Evolutionary conservation across 192 early-diverging fungal species (phyloP).

Genomic region (Backusella luteola): DNA sequence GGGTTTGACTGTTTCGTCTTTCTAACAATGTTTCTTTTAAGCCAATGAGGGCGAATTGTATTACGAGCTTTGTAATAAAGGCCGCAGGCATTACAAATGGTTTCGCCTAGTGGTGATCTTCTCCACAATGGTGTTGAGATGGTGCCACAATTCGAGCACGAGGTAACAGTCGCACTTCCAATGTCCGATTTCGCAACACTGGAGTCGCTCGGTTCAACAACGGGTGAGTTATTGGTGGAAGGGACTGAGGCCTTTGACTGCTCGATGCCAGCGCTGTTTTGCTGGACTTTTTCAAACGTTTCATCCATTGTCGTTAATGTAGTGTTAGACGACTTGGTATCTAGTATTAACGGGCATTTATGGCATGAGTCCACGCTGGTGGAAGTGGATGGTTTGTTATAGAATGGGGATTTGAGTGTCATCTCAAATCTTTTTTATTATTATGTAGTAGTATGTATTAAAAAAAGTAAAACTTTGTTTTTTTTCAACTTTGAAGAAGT

Average conservation of each 20-base stretch:
- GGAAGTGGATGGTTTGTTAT: conserved; percentile 39
- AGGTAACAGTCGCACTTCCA: conserved; percentile 27
- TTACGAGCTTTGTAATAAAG: conserved; percentile 59
- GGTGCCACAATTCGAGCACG: conserved; percentile 73
- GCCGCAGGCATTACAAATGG: conserved; percentile 89
- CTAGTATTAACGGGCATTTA: conserved; percentile 29
- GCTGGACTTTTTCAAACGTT: conserved; percentile 25
- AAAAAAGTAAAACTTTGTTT: background rate
- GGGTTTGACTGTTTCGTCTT: conserved; percentile 12
- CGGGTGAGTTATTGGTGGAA: conserved; percentile 28
- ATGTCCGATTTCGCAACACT: conserved; percentile 41
- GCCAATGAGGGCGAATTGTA: conserved; percentile 54
- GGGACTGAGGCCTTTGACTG: conserved; percentile 9
- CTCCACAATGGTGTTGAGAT: conserved; percentile 74
- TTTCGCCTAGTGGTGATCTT: conserved; percentile 62
- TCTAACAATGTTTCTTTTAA: conserved; percentile 41
- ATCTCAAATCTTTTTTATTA: conserved; percentile 11
- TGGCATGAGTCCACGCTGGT: conserved; percentile 39
- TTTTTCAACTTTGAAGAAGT: background rate
- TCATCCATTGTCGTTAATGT: conserved; percentile 8
- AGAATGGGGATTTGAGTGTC: conserved; percentile 35
- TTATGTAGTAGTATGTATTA: background rate
- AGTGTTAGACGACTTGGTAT: background rate
- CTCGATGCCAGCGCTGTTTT: conserved; percentile 30
- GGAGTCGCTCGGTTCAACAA: conserved; percentile 40